Evolutionary conservation across 306 rosid genomes (phyloP), one percentile per base, ranked within the genome.

Genomic region (Trifolium dubium): DNA sequence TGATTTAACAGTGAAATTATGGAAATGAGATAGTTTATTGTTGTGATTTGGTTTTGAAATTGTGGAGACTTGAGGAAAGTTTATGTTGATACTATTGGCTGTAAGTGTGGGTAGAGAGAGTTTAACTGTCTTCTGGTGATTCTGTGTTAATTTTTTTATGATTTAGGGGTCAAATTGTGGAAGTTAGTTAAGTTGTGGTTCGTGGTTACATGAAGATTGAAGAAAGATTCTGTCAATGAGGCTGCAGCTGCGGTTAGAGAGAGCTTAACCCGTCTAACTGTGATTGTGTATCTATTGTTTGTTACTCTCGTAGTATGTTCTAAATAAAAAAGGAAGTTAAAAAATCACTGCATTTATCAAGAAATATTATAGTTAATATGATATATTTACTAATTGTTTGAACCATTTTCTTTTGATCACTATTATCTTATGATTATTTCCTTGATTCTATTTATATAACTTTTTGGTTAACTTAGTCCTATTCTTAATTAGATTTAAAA

Each of bases 351-450:
- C 34, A 55, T 55, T 55, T 55, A 55, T 55, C 1, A 14, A 4
- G n/a, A n/a, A 55, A 55, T 8, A 55, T 17, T 51, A 51, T 51
- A 51, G 62, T 55, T 9, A 23, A 55, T 55, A 55, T 55, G 59
- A 53, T 53, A 7, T 17, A 17, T 53, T 55, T 55, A 55, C n/a
- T 9, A 0, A 10, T 23, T 23, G 34, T 55, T 23, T 55, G 62
- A 55, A 11, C 62, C 23, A 10, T 55, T 19, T 19, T 55, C 35
- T 10, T 55, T 55, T 18, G 62, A 55, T 28, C n/a, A 19, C 34
- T 23, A 23, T 51, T 15, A 17, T 2, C 17, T 0, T 23, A 55
- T 3, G 7, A 23, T 9, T 14, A 19, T 55, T 55, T 18, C 6
- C 10, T 8, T 55, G 32, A 55, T 23, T 55, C 19, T 55, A 19